These are phyloP conservation scores for Mytilinidion resinicola DNA, from an alignment of 495 filamentous ascomycete species.

Conservation along the genomic window DNA sequence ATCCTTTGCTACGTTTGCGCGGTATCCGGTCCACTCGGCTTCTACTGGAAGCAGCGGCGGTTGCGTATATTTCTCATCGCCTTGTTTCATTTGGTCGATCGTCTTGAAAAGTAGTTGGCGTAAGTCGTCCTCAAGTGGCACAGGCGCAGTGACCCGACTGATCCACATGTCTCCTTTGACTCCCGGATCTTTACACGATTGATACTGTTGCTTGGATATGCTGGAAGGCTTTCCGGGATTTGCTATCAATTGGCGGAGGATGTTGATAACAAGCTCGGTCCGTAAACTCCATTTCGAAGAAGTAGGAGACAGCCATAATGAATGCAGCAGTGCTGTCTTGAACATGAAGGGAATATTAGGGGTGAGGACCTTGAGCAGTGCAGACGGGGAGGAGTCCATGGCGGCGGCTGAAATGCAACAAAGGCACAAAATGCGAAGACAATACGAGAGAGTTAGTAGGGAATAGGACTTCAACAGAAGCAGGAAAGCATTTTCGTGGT, in stretches of 20 bases:
- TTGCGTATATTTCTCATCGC: constrained; percentile 43
- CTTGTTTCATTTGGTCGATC: constrained; percentile 55
- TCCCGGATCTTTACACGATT: constrained; percentile 54
- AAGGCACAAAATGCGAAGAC: no score
- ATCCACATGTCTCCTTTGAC: constrained; percentile 81
- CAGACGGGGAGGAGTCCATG: constrained; percentile 23
- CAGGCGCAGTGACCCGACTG: constrained; percentile 54
- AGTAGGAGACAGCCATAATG: constrained; percentile 57
- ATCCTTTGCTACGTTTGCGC: constrained; percentile 50
- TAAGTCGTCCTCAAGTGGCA: constrained; percentile 51
- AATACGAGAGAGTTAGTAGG: no score
- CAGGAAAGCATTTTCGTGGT: no score
- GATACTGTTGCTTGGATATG: constrained; percentile 58
- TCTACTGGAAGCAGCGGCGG: constrained; percentile 56
- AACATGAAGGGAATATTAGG: constrained; percentile 55
- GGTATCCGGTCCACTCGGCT: constrained; percentile 83
- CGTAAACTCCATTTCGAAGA: constrained; percentile 72
- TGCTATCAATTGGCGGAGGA: constrained; percentile 59
- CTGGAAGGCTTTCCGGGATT: constrained; percentile 37
- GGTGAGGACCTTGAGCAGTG: constrained; percentile 27
- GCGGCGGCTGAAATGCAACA: neutral
- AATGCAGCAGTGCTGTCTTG: constrained; percentile 60
- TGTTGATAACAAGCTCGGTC: constrained; percentile 63
- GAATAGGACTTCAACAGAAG: no score
- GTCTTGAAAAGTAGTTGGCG: constrained; percentile 54